These are phyloP conservation scores for Quillaja saponaria DNA, from an alignment of 306 rosid species.

Conservation along the genomic window DNA sequence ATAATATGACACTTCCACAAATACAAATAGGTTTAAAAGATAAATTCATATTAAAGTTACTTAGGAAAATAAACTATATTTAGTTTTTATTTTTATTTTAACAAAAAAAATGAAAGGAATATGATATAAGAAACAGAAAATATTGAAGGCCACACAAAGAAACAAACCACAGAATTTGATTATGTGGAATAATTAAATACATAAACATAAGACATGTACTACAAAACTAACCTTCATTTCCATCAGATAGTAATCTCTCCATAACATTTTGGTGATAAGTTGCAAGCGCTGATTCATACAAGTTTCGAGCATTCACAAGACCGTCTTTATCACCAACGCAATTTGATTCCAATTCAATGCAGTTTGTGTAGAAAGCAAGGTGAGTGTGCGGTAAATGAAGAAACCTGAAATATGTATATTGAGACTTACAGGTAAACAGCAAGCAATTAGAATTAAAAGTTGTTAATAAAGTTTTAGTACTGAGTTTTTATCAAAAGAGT, in stretches of 20 bases:
- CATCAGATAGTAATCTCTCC: conserved; percentile 70
- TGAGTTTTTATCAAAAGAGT: background rate
- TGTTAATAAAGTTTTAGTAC: background rate
- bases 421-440: conserved; percentile 8
- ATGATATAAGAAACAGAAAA: too few relatives aligned
- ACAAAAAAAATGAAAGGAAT: too few relatives aligned
- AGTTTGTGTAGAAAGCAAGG: conserved; percentile 57
- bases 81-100: too few relatives aligned
- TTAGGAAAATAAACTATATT: too few relatives aligned
- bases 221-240: conserved; percentile 65
- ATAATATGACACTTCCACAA: too few relatives aligned
- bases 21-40: too few relatives aligned
- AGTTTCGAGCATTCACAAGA: conserved; percentile 63
- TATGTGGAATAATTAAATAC: too few relatives aligned
- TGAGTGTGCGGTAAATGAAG: conserved; percentile 80
- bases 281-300: conserved; percentile 74
- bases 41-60: too few relatives aligned
- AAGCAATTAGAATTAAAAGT: background rate
- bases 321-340: conserved; percentile 65
- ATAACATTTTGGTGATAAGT: conserved; percentile 68
- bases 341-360: conserved; percentile 79
- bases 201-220: too few relatives aligned
- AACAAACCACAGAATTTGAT: too few relatives aligned
- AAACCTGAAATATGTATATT: conserved; percentile 58
- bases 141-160: too few relatives aligned